Base-by-base conservation (phyloP, 192 early-diverging fungal species). In the Podochytrium sp. region DNA sequence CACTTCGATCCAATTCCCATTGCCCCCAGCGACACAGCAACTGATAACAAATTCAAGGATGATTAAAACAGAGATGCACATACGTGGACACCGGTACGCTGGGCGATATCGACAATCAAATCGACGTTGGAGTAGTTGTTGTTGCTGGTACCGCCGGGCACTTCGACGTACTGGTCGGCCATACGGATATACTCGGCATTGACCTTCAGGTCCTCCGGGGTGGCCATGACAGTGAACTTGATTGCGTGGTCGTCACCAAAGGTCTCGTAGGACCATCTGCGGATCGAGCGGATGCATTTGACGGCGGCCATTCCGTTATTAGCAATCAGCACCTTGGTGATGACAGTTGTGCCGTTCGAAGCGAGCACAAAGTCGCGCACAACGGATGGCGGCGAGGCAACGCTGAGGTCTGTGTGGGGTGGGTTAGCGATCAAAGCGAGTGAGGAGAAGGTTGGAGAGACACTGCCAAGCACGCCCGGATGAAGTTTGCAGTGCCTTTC, bases 281-380 rank as follows among this genome's bases (percentile, higher is more conserved):
- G 91, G 42, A 99, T 92, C 2, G 96, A 97, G 42, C 97, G 90
- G 74, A 99, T 99, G 86, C 96, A 95, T 79, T 99, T 99, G 74
- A 99, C 95, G 49, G 97, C 97, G 0, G 97, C 97, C 80, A 99
- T 98, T 70, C 97, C 97, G 86, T 98, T 98, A 88, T 99, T 99
- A 73, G 97, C 97, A 79, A 99, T 96, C 47, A 99, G 87, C 34
- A 99, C 91, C 76, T 94, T 95, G 38, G 91, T 92, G 75, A 99
- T 98, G 37, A 95, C 77, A 12, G 75, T 78, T 73, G 66, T 67
- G 18, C 82, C 82, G 12, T 40, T 3, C 23, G 49, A 62, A 35
- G 61, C 60, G 51, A 65, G 16, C 16, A 83, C 82, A 75, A 83
- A 83, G 34, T 83, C 82, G 30, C 65, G 74, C 43, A 83, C 76